Conservation (phyloP, 148 eudicot genomes). For the Cornus controversa region DNA sequence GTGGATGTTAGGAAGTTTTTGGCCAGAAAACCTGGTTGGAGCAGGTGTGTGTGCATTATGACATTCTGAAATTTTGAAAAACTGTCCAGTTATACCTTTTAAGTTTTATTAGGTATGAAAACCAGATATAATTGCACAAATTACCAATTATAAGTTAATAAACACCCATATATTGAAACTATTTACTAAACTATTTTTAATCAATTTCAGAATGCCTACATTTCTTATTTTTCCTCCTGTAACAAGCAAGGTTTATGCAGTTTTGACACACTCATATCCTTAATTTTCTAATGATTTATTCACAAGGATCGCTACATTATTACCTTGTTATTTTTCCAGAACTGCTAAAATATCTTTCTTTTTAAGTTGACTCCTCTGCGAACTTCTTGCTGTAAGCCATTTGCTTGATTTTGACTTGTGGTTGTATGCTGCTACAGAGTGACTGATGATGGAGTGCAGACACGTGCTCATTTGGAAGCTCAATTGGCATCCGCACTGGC, state of each 20-base stretch:
- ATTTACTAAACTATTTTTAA: background rate
- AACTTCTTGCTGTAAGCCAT: background rate
- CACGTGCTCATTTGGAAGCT: constrained; percentile 92
- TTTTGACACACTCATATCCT: background rate
- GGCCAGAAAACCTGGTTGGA: constrained; percentile 98
- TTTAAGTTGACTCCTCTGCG: background rate
- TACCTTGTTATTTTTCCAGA: background rate
- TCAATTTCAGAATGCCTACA: background rate
- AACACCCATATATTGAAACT: background rate
- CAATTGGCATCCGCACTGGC: constrained; percentile 91
- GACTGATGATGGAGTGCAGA: constrained; percentile 94
- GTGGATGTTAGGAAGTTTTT: constrained; percentile 87
- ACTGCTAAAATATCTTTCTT: background rate
- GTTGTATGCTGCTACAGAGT: constrained; percentile 46
- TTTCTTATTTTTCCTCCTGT: background rate
- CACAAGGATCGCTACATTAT: background rate
- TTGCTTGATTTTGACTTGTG: constrained; percentile 2
- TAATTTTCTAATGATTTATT: background rate
- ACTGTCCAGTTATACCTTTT: background rate
- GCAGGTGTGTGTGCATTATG: constrained; percentile 48
- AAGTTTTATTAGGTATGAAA: background rate
- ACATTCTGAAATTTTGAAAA: background rate
- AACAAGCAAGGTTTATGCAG: background rate
- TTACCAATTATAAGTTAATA: background rate
- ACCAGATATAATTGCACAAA: background rate